A percentile compares a stretch with the other conserved stretches of the same genome.
phyloP scores from a whole-genome alignment of 1,284 basidiomycete genomes.

The Sanghuangporus weigelae region DNA sequence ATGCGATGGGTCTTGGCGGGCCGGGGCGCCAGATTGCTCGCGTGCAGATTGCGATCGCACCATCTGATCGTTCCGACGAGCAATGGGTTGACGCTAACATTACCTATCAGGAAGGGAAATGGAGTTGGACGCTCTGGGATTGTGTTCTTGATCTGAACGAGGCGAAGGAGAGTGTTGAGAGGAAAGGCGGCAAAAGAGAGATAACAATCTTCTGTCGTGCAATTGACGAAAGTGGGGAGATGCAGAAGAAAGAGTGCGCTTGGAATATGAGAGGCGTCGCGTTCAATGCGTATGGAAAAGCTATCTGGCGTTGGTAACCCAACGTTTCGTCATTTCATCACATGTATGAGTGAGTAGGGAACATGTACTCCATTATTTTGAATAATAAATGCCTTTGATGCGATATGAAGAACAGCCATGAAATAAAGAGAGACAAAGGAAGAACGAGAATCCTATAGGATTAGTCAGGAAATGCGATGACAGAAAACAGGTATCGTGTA shows the following conservation, averaged over 20 bases:
- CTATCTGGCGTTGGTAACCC: slow-evolving; percentile 6
- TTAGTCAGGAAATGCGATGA: background rate
- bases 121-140: slow-evolving; percentile 73
- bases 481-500: background rate
- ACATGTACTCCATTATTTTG: background rate
- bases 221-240: slow-evolving; percentile 36
- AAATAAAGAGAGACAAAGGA: background rate
- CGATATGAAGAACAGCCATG: background rate
- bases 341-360: background rate
- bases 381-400: no score
- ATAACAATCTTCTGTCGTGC: slow-evolving; percentile 36
- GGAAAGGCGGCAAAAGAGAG: slow-evolving; percentile 14
- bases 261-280: slow-evolving; percentile 62
- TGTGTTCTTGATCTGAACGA: slow-evolving; percentile 32
- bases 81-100: slow-evolving; percentile 47
- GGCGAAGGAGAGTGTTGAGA: slow-evolving; percentile 20
- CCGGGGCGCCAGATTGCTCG: slow-evolving; percentile 38
- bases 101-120: slow-evolving; percentile 55
- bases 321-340: background rate
- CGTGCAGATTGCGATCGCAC: slow-evolving; percentile 41
- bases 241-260: slow-evolving; percentile 40
- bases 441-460: background rate
- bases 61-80: slow-evolving; percentile 26
- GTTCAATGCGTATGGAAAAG: slow-evolving; percentile 35
- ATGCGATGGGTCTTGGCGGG: slow-evolving; percentile 43